Evolutionary conservation across 2,329 filamentous ascomycete genomes (phyloP).

Genomic region (Leptographium procerum): DNA sequence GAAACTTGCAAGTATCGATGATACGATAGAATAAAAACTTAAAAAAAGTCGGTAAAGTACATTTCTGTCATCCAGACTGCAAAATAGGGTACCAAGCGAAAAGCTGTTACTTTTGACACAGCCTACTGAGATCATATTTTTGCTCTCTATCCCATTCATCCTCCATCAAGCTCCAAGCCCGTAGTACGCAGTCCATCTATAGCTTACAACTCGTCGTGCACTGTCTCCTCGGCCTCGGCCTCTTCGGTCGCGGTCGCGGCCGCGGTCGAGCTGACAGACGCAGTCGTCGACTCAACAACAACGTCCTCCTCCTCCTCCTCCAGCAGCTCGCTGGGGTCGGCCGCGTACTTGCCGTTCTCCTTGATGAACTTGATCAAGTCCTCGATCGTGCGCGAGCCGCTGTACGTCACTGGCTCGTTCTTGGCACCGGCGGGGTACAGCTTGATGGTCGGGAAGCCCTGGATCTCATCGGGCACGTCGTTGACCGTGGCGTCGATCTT

Average conservation of each 20-base stretch:
- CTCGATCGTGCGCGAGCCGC: conserved; percentile 76
- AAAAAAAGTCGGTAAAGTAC: background rate
- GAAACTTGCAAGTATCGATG: background rate
- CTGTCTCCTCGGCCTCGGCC: conserved; percentile 29
- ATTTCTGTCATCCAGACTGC: background rate
- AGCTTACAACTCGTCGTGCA: conserved; percentile 65
- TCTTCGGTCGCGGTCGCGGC: conserved; percentile 29
- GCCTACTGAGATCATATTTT: background rate
- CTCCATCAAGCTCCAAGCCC: too few relatives aligned
- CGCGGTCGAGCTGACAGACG: background rate
- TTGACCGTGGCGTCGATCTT: conserved; percentile 96
- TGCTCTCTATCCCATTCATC: background rate
- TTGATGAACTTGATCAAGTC: conserved; percentile 87
- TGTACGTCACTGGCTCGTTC: conserved; percentile 74
- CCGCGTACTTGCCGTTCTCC: conserved; percentile 87
- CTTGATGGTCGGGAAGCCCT: conserved; percentile 99
- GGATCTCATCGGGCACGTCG: conserved; percentile 92
- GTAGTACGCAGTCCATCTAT: background rate
- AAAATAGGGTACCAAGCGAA: background rate
- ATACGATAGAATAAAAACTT: background rate
- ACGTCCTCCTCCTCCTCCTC: conserved; percentile 33
- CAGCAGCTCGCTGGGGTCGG: conserved; percentile 46
- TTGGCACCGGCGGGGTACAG: conserved; percentile 88
- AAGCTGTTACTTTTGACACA: background rate
- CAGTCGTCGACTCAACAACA: conserved; percentile 14